phyloP scores from a whole-genome alignment of 2,329 filamentous ascomycete genomes.

The Ceratocystis ficicola region DNA sequence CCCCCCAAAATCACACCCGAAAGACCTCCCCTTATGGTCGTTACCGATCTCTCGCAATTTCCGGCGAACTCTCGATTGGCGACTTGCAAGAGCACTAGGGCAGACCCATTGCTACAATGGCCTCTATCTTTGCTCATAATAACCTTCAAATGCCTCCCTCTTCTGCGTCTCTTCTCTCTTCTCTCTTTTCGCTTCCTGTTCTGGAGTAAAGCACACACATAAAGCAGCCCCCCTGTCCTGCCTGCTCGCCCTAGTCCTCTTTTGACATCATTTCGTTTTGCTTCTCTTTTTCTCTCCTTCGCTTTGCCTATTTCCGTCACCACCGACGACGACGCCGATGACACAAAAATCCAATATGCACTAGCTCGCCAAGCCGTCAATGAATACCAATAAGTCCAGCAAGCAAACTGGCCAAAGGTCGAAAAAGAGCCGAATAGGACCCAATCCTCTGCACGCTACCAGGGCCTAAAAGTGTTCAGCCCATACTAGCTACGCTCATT shows the following conservation, averaged over 20 bases:
- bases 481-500: background rate
- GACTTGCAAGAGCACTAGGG: background rate
- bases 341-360: background rate
- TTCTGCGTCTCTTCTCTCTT: background rate
- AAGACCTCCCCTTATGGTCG: background rate
- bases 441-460: conserved; percentile 1
- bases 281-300: background rate
- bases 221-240: background rate
- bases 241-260: background rate
- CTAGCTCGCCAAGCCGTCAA: background rate
- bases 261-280: background rate
- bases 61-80: background rate
- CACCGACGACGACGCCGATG: background rate
- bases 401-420: background rate
- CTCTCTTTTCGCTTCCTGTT: background rate
- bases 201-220: background rate
- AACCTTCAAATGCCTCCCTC: background rate
- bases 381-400: background rate
- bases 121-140: background rate
- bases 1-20: background rate
- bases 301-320: conserved; percentile 2
- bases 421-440: background rate
- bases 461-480: background rate
- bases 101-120: background rate
- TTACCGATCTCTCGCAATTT: background rate